Evolutionary conservation across 2,329 filamentous ascomycete genomes (phyloP), one percentile per base, ranked within the genome.

Genomic region (Xylaria sp.): DNA sequence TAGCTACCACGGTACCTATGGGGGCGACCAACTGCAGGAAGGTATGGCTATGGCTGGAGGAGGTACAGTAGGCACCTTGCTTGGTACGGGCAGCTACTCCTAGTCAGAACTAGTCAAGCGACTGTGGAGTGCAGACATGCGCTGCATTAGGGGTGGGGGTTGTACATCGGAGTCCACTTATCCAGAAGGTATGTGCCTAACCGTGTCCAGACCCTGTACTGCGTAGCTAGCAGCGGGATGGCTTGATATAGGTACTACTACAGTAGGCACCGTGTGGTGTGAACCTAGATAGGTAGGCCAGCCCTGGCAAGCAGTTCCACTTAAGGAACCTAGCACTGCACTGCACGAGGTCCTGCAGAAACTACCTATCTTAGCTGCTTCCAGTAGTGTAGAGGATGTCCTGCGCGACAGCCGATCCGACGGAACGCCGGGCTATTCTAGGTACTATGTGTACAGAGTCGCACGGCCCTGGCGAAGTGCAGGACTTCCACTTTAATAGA

Each of bases 311-410:
- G 49, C 22, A 51, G 51, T 42, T 61, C 50, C 36, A 44, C 38
- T 17, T 47, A 50, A 27, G 59, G 38, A 33, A 63, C 54, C 59
- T 42, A 4, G 39, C 36, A 38, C 64, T 66, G 61, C 51, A 44
- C 65, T 67, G 61, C 61, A 67, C 61, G 54, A 51, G 60, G 60
- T 60, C 39, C 65, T 64, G 61, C 65, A 67, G 56, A 33, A 56
- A 51, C 50, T 47, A 55, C 54, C 55, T 55, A 42, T 39, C 36
- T 55, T 55, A 63, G 65, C 65, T 60, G 17, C 39, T 57, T 33
- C 25, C 25, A 56, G 38, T 29, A 55, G 33, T 22, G 51, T 38
- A 17, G 11, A 9, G 11, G 51, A 61, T 47, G 58, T 59, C 44
- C 38, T 45, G 38, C 44, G 50, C 44, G 31, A 45, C 39, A 60